Percentiles rank a stretch among this genome's conserved stretches.
phyloP scores from a whole-genome alignment of 73 alveolate genomes.

The Uronychia binucleata region DNA sequence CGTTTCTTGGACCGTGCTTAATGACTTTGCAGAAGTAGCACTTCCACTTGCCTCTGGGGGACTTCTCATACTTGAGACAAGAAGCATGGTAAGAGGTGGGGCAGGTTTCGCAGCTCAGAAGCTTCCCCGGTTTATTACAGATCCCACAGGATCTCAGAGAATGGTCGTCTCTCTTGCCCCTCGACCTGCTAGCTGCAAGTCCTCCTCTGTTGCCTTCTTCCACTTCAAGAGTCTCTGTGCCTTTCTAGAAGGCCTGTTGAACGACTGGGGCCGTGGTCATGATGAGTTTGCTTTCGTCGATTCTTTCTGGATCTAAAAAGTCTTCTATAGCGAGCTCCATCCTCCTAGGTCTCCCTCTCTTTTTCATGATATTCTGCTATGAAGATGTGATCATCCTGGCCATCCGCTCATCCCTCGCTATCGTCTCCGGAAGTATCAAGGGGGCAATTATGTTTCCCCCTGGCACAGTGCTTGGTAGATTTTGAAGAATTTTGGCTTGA shows the following conservation, averaged over 20 bases:
- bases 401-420: constrained; percentile 23
- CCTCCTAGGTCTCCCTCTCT: constrained; percentile 66
- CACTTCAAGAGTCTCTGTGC: neutral
- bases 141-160: constrained; percentile 40
- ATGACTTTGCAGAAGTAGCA: constrained; percentile 59
- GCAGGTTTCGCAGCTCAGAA: constrained; percentile 48
- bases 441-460: constrained; percentile 10
- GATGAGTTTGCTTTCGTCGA: constrained; percentile 50
- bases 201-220: constrained; percentile 8
- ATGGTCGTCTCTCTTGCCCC: constrained; percentile 12
- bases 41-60: constrained; percentile 69
- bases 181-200: neutral
- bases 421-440: constrained; percentile 29
- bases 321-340: constrained; percentile 52
- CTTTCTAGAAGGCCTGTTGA: neutral
- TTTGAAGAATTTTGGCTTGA: constrained; percentile 1
- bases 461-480: neutral
- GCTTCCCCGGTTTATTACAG: constrained; percentile 42
- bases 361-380: constrained; percentile 13
- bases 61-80: constrained; percentile 47
- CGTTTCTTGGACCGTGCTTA: constrained; percentile 41
- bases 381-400: constrained; percentile 17
- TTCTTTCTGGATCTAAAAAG: constrained; percentile 33
- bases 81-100: constrained; percentile 54
- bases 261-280: constrained; percentile 4